A percentile compares a stretch with the other conserved stretches of the same genome.
phyloP scores from a whole-genome alignment of 208 protist species.

The Leishmania lainsoni region DNA sequence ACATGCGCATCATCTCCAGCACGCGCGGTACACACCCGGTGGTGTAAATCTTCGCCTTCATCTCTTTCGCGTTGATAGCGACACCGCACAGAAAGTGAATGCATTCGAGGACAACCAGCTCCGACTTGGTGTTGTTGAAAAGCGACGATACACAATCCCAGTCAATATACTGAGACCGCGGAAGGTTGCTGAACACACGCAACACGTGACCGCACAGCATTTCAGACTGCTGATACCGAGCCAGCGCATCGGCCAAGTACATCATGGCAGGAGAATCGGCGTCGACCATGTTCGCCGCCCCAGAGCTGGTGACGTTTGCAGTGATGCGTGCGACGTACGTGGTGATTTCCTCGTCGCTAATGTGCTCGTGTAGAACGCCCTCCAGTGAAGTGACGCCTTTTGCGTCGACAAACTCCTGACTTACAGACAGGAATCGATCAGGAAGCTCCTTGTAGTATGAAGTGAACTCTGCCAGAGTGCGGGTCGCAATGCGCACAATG shows the following conservation, averaged over 20 bases:
- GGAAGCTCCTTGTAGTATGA: constrained; percentile 79
- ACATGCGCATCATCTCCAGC: constrained; percentile 76
- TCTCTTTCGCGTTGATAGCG: constrained; percentile 84
- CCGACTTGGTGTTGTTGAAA: constrained; percentile 69
- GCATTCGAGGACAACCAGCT: constrained; percentile 64
- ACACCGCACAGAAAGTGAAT: constrained; percentile 84
- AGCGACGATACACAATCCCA: constrained; percentile 68
- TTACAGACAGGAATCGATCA: constrained; percentile 64
- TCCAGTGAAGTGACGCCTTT: constrained; percentile 73
- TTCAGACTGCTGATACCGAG: constrained; percentile 62
- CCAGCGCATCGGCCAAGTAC: constrained; percentile 72
- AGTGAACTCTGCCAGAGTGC: constrained; percentile 85
- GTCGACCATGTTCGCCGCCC: constrained; percentile 44
- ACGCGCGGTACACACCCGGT: constrained; percentile 79
- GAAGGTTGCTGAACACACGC: constrained; percentile 85
- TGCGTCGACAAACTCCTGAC: constrained; percentile 74
- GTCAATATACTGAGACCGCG: constrained; percentile 73
- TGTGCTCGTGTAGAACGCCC: constrained; percentile 65
- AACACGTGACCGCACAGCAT: constrained; percentile 75
- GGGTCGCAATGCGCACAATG: constrained; percentile 54
- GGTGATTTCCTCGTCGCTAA: constrained; percentile 73
- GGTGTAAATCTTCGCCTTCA: constrained; percentile 79
- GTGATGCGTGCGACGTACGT: constrained; percentile 68
- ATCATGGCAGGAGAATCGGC: constrained; percentile 63
- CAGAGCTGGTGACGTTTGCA: constrained; percentile 82